Base-by-base conservation (phyloP, 768 basidiomycete species). In the Neoboletus subvelutipes region DNA sequence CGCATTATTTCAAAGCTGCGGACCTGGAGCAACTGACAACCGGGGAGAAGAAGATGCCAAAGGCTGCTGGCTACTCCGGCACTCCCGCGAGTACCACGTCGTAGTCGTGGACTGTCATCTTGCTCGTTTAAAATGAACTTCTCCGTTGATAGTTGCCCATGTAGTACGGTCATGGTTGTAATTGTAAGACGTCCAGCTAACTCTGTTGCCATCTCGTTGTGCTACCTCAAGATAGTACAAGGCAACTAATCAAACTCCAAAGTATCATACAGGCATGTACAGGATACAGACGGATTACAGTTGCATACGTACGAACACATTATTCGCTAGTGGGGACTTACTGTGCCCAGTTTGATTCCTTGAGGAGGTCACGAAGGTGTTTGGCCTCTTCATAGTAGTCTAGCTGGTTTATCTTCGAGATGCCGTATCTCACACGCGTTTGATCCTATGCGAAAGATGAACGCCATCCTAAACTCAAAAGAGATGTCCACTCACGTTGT, bases 21-120 rank as follows among this genome's bases (percentile, higher is more conserved):
- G 90, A 92, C 65, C 72, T 92, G 45, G 90, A 93, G 63, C 87
- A 92, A 66, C 71, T 92, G 39, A 82, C 88, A 0, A 81, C 81
- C 17, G 88, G 91, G 18, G 90, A 92, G 57, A 93, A 89, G 75
- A 97, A 95, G 76, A 92, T 96, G 92, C 94, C 94, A 31, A 95
- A 94, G 65, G 78, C 77, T n/a, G 73, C 78, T 40, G 82, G 78
- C 20, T 67, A 63, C 41, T 67, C 73, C 26, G 67, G 64, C 5
- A 47, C 56, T 26, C 13, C 60, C 42, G 15, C 54, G 17, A 46
- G 52, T 28, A 60, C 60, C 0, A 48, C 57, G 4, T 59, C 65
- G 41, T 61, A 58, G 46, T 12, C 12, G 5, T 48, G 33, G 33
- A 45, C 28, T 18, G 12, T 57, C 33, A 2, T 15, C 24, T 55